A percentile compares a stretch with the other conserved stretches of the same genome.
These are phyloP conservation scores for Cutaneotrichosporon mucoides DNA, from an alignment of 1,284 basidiomycete species.

Conservation along the genomic window DNA sequence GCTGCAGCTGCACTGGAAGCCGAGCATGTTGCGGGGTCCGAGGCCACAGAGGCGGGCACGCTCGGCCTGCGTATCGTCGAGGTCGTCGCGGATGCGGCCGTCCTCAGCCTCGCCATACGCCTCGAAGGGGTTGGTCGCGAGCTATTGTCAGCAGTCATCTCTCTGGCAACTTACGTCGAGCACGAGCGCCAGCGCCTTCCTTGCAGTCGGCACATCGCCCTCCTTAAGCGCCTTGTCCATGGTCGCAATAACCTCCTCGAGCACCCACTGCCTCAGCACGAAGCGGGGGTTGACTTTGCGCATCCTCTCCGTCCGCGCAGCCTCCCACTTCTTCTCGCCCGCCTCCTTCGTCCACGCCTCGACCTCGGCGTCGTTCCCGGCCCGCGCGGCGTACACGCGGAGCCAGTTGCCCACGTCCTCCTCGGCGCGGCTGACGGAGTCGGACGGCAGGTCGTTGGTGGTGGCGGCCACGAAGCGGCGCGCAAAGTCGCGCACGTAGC, in stretches of 20 bases:
- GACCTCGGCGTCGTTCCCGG: constrained; percentile 45
- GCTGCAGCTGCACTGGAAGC: constrained; percentile 90
- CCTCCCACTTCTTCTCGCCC: constrained; percentile 29
- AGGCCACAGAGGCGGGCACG: constrained; percentile 66
- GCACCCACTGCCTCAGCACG: constrained; percentile 83
- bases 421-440: constrained; percentile 50
- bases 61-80: constrained; percentile 60
- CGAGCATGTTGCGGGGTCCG: constrained; percentile 69
- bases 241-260: constrained; percentile 78
- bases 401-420: constrained; percentile 64
- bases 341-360: constrained; percentile 4
- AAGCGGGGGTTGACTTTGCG: constrained; percentile 71
- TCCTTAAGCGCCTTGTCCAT: constrained; percentile 66
- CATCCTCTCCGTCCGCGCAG: constrained; percentile 42
- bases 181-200: constrained; percentile 24
- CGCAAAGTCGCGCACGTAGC: constrained; percentile 54
- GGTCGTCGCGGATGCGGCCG: constrained; percentile 60
- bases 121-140: constrained; percentile 75
- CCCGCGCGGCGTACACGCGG: constrained; percentile 60
- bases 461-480: constrained; percentile 53
- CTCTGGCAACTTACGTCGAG: constrained; percentile 4
- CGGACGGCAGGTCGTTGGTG: constrained; percentile 52
- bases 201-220: constrained; percentile 37
- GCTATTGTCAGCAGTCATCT: constrained; percentile 31
- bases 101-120: constrained; percentile 70